Base-by-base conservation (phyloP, 2,329 filamentous ascomycete genomes). In the Sclerotinia minor region DNA sequence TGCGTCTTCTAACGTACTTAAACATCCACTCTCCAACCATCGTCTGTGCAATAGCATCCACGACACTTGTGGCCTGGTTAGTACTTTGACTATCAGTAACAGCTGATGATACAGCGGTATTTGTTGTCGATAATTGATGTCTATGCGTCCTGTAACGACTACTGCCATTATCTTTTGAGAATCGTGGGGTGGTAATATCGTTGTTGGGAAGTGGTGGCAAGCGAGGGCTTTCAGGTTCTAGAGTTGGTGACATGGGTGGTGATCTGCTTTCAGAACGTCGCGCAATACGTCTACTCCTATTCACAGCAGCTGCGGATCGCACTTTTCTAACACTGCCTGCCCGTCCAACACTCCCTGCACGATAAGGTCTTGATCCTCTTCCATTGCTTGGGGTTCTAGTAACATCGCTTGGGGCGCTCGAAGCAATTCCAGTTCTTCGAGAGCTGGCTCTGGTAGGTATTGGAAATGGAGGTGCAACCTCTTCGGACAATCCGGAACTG, bases 11-110 rank as follows among this genome's bases (percentile, higher is more conserved):
- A 45, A 94, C 90, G 75, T 96, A 95, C 79, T 96, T 96, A 82
- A 89, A 94, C 91, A 96, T 94, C 91, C 92, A 95, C 76, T 98
- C 95, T 49, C 95, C 95, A 41, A 99, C 92, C 95, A 99, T 99
- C 0, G 94, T 96, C 76, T 96, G 94, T 1, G 95, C 94, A 78
- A 99, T 98, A 4, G 95, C 93, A 80, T 98, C 95, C 7, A 99
- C 94, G 19, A 98, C 92, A 55, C 88, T 90, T 0, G 90, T 90
- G 54, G 89, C 86, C 72, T 92, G 89, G 41, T 86, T 84, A 24
- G n/a, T 13, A 41, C 50, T 32, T 32, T 24, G 58, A 19, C 2
- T 49, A 55, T 64, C 52, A 35, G 67, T 65, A 24, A 19, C 35
- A 2, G 38, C 53, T 19, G 65, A 64, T 8, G 57, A 58, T 24